Evolutionary conservation across 2,329 filamentous ascomycete genomes (phyloP).

Genomic region (Hymenoscyphus occultus): DNA sequence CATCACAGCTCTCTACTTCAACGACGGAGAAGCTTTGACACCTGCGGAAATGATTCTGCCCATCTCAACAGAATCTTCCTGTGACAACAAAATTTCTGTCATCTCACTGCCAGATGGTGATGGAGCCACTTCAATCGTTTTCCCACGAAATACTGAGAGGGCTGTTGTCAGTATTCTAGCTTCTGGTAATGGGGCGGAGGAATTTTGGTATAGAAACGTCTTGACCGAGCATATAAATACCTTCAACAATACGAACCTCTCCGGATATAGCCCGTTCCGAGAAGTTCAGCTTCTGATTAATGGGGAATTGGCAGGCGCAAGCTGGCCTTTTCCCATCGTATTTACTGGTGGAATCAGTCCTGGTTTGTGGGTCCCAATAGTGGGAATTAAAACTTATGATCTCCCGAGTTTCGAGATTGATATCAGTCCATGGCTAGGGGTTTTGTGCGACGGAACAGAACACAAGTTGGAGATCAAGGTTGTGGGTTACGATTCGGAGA

Average conservation of each 20-base stretch:
- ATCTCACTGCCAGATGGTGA: conserved; percentile 64
- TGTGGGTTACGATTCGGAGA: conserved; percentile 51
- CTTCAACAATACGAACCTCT: conserved; percentile 58
- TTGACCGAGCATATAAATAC: conserved; percentile 56
- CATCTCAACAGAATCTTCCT: conserved; percentile 54
- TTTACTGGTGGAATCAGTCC: conserved; percentile 80
- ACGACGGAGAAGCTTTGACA: conserved; percentile 40
- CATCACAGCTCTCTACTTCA: conserved; percentile 70
- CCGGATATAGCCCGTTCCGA: conserved; percentile 70
- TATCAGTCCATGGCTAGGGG: conserved; percentile 70
- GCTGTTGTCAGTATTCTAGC: conserved; percentile 74
- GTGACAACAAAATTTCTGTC: conserved; percentile 55
- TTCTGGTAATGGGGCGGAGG: conserved; percentile 71
- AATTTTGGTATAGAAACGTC: conserved; percentile 85
- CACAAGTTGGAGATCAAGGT: conserved; percentile 70
- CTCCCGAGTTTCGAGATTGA: conserved; percentile 78
- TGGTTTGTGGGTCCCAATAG: conserved; percentile 73
- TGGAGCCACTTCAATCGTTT: conserved; percentile 54
- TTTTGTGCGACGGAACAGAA: conserved; percentile 60
- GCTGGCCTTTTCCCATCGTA: conserved; percentile 79
- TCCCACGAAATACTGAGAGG: conserved; percentile 65
- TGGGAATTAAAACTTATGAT: conserved; percentile 76
- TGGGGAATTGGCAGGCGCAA: conserved; percentile 66
- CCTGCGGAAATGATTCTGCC: conserved; percentile 67
- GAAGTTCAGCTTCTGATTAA: conserved; percentile 78